These are phyloP conservation scores for Hibiscus mutabilis DNA, from an alignment of 345 rosid species.

Conservation along the genomic window DNA sequence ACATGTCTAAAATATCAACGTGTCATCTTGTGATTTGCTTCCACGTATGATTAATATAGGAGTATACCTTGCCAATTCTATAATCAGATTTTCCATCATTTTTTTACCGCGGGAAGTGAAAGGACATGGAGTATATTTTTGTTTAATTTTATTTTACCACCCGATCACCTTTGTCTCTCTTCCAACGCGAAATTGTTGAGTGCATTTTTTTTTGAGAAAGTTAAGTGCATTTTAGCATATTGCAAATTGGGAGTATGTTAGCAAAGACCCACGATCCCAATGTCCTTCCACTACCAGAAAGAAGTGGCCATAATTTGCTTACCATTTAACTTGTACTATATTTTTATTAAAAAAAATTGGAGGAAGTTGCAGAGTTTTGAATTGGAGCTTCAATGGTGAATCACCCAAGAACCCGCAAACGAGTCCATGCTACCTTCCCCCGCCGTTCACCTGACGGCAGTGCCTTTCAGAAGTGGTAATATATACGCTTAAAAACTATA, in stretches of 20 bases:
- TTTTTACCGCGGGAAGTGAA: neutral
- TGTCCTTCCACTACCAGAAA: neutral
- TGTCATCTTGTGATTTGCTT: too few relatives aligned
- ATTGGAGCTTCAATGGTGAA: constrained; percentile 42
- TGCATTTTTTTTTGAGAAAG: too few relatives aligned
- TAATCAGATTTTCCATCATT: neutral
- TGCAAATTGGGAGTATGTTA: neutral
- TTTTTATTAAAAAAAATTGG: neutral
- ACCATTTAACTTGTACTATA: neutral
- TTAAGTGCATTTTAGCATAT: neutral
- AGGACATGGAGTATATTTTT: too few relatives aligned
- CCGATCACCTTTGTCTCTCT: neutral
- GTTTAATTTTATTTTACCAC: too few relatives aligned
- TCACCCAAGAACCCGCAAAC: constrained; percentile 47
- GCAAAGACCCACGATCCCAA: neutral
- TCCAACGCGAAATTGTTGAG: neutral
- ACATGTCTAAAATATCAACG: too few relatives aligned
- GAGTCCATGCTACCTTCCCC: constrained; percentile 39
- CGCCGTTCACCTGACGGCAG: constrained; percentile 77
- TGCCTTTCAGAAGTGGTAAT: constrained; percentile 67
- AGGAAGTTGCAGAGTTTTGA: constrained; percentile 20
- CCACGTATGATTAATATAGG: too few relatives aligned
- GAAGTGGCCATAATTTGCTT: neutral
- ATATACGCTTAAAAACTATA: neutral
- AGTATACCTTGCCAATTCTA: neutral